Conservation (phyloP, 108 stramenopile species). For the Ochromonas danica region DNA sequence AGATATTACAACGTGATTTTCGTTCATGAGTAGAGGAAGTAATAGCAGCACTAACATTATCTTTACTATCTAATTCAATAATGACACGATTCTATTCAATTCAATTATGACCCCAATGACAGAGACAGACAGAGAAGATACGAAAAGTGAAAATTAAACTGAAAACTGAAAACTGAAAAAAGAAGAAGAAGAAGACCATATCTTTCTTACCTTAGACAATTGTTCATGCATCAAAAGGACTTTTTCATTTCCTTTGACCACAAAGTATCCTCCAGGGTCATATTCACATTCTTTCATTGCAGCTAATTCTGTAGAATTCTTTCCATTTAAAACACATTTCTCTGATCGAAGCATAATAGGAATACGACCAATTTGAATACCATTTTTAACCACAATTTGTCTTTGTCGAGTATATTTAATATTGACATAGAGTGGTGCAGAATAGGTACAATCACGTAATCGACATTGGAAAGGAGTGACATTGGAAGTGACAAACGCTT, state of each 20-base stretch:
- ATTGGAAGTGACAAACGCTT: constrained; percentile 66
- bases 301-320: constrained; percentile 77
- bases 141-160: too few relatives aligned
- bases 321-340: constrained; percentile 80
- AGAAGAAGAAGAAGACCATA: background rate
- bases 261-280: constrained; percentile 98
- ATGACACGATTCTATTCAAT: constrained; percentile 81
- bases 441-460: constrained; percentile 93
- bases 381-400: constrained; percentile 82
- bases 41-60: constrained; percentile 73
- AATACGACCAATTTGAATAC: constrained; percentile 57
- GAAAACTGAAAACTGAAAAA: too few relatives aligned
- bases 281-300: constrained; percentile 94
- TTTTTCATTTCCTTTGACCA: constrained; percentile 94
- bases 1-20: constrained; percentile 79
- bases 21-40: constrained; percentile 89
- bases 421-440: constrained; percentile 94
- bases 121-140: too few relatives aligned
- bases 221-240: constrained; percentile 98
- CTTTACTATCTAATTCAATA: constrained; percentile 85
- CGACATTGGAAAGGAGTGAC: constrained; percentile 93
- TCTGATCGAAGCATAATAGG: constrained; percentile 87
- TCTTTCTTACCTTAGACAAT: constrained; percentile 69
- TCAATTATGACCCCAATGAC: background rate
- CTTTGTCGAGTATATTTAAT: constrained; percentile 87